These are phyloP conservation scores for Melampsora americana DNA, from an alignment of 1,284 basidiomycete species.

Conservation along the genomic window DNA sequence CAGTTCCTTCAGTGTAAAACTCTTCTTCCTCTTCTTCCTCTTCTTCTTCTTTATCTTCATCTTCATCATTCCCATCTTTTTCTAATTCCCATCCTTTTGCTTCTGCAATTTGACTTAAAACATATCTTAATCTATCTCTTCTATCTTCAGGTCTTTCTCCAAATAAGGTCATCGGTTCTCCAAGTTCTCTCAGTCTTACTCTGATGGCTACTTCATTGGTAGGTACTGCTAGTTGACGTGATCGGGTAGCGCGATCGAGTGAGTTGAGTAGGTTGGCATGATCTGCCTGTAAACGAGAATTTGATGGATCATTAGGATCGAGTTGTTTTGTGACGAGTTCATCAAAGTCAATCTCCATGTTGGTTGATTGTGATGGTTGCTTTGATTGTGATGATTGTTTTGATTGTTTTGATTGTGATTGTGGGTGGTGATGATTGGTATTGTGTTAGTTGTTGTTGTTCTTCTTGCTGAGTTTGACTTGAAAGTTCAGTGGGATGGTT, in stretches of 20 bases:
- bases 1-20: constrained; percentile 88
- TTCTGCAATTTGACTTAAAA: constrained; percentile 81
- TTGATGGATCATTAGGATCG: constrained; percentile 34
- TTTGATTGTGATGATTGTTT: too few relatives aligned
- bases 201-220: constrained; percentile 93
- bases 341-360: constrained; percentile 44
- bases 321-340: constrained; percentile 33
- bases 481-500: too few relatives aligned
- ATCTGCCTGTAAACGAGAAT: constrained; percentile 36
- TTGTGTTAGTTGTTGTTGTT: too few relatives aligned
- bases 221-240: constrained; percentile 88
- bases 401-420: too few relatives aligned
- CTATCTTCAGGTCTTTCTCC: constrained; percentile 74
- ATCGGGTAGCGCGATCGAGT: constrained; percentile 55
- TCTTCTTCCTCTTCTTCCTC: constrained; percentile 72
- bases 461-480: too few relatives aligned
- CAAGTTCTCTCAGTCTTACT: constrained; percentile 80
- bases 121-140: constrained; percentile 86
- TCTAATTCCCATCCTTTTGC: constrained; percentile 57
- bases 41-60: constrained; percentile 41
- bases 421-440: too few relatives aligned
- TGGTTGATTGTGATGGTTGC: neutral
- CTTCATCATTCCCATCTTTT: too few relatives aligned
- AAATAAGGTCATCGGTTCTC: constrained; percentile 93
- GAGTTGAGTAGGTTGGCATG: constrained; percentile 28